Evolutionary conservation across 2,329 filamentous ascomycete species (phyloP).

Genomic region (Sclerotinia spermophila): DNA sequence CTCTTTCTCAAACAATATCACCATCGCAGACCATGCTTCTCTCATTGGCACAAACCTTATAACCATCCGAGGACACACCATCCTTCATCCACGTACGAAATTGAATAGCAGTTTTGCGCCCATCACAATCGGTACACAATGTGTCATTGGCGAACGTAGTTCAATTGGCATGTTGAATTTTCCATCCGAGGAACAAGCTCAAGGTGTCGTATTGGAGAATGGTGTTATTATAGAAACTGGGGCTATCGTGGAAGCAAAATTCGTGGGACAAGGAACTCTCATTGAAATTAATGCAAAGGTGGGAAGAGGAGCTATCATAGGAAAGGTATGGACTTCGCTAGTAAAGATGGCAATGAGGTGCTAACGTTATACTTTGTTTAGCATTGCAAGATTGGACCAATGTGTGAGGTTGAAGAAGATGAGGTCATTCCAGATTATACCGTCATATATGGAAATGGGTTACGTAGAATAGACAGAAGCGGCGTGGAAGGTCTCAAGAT

Average conservation of each 20-base stretch:
- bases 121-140: slow-evolving; percentile 75
- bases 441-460: slow-evolving; percentile 65
- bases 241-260: slow-evolving; percentile 52
- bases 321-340: slow-evolving; percentile 49
- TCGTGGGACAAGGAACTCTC: slow-evolving; percentile 51
- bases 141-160: slow-evolving; percentile 72
- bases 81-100: slow-evolving; percentile 82
- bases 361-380: slow-evolving; percentile 35
- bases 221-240: slow-evolving; percentile 61
- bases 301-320: slow-evolving; percentile 57
- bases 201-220: slow-evolving; percentile 51
- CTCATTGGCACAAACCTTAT: slow-evolving; percentile 73
- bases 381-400: slow-evolving; percentile 68
- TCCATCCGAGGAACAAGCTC: slow-evolving; percentile 23
- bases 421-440: slow-evolving; percentile 62
- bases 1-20: slow-evolving; percentile 56
- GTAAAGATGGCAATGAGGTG: neutral
- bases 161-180: slow-evolving; percentile 49
- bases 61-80: slow-evolving; percentile 69
- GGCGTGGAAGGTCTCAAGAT: slow-evolving; percentile 61
- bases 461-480: slow-evolving; percentile 54
- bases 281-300: slow-evolving; percentile 60
- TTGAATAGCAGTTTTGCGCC: slow-evolving; percentile 76
- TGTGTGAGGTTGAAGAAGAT: slow-evolving; percentile 55
- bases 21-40: slow-evolving; percentile 59